Conservation (phyloP, 2,329 filamentous ascomycete genomes). For the Aspergillus sp. region DNA sequence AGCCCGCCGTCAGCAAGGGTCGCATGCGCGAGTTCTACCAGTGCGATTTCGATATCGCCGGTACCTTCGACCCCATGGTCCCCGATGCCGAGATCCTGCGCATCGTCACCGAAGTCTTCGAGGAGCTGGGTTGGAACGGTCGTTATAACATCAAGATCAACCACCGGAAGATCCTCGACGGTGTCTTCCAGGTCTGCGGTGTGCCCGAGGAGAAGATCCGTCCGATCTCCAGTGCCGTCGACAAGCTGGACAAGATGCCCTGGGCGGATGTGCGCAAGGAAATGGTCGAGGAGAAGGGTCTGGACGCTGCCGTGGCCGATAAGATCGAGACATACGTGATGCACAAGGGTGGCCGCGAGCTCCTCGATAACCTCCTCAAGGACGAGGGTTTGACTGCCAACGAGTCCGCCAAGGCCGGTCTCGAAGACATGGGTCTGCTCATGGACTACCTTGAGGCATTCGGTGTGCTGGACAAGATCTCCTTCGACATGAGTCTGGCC, state of each 20-base stretch:
- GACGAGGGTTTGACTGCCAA: constrained; percentile 72
- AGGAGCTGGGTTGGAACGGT: constrained; percentile 72
- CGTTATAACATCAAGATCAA: constrained; percentile 90
- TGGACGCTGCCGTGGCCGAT: constrained; percentile 75
- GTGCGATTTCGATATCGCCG: constrained; percentile 95
- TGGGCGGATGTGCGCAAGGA: constrained; percentile 90
- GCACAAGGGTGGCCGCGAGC: constrained; percentile 71
- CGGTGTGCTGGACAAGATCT: constrained; percentile 70
- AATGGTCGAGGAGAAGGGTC: constrained; percentile 90
- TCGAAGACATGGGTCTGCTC: constrained; percentile 77
- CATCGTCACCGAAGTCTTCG: constrained; percentile 83
- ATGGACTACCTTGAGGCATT: constrained; percentile 82
- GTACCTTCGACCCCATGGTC: constrained; percentile 82
- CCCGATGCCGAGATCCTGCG: constrained; percentile 87
- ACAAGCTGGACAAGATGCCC: constrained; percentile 89
- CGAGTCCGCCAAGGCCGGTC: constrained; percentile 72
- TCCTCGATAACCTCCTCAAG: constrained; percentile 69
- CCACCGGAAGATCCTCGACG: constrained; percentile 91
- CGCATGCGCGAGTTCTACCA: constrained; percentile 97
- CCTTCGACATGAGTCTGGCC: constrained; percentile 86
- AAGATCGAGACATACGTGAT: constrained; percentile 84
- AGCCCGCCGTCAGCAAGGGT: constrained; percentile 85
- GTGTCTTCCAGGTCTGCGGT: constrained; percentile 86
- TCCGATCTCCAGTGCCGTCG: constrained; percentile 86
- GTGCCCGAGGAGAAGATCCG: constrained; percentile 85